Conservation (phyloP, 2,329 filamentous ascomycete genomes). For the Trichoderma sp. region DNA sequence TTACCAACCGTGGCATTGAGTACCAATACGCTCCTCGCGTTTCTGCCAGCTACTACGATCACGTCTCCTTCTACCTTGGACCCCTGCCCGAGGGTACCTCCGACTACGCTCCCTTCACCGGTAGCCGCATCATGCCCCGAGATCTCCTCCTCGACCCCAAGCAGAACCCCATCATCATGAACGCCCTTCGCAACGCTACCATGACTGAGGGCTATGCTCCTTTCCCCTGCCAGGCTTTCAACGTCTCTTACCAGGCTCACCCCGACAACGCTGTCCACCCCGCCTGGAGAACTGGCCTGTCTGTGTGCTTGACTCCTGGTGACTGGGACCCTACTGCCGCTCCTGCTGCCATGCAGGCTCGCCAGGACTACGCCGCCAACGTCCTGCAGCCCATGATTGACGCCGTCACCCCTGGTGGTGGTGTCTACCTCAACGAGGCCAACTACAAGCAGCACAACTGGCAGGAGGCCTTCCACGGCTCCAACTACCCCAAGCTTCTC, state of each 20-base stretch:
- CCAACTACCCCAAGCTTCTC: slow-evolving; percentile 44
- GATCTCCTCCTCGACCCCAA: not conserved
- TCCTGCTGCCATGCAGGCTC: not conserved
- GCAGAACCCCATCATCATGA: not conserved
- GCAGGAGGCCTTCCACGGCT: slow-evolving; percentile 48
- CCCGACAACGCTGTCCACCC: slow-evolving; percentile 42
- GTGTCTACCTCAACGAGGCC: slow-evolving; percentile 53
- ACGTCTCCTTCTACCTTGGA: not conserved
- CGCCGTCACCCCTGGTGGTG: slow-evolving; percentile 39
- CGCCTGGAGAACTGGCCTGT: slow-evolving; percentile 32
- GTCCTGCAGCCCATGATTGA: slow-evolving; percentile 30
- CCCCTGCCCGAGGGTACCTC: not conserved
- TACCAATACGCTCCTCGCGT: not conserved
- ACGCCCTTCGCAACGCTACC: not conserved
- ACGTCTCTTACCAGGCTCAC: slow-evolving; percentile 24
- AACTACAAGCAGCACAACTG: slow-evolving; percentile 50
- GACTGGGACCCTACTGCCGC: not conserved
- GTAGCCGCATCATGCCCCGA: not conserved
- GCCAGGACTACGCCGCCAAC: slow-evolving; percentile 28
- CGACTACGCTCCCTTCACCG: not conserved
- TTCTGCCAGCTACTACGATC: not conserved
- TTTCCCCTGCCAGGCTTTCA: not conserved
- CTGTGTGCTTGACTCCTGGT: not conserved
- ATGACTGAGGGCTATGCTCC: not conserved
- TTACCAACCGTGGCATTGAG: not conserved